A percentile compares a stretch with the other conserved stretches of the same genome.
Conservation (phyloP, 179 eudicot species). For the Spinacia oleracea region DNA sequence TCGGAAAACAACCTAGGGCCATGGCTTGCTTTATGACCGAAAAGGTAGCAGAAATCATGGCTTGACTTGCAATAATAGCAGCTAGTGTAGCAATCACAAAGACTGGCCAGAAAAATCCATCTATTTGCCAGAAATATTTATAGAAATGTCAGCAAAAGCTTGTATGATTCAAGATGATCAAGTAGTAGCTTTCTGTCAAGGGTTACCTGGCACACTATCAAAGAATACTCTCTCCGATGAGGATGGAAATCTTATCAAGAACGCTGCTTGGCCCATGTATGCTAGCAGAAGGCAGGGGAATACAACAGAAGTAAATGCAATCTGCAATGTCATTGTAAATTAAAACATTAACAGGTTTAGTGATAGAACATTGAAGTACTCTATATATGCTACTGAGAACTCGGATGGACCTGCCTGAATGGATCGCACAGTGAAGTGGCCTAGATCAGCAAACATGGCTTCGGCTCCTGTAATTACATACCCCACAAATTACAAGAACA, state of each 20-base stretch:
- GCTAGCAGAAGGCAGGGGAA: constrained; percentile 93
- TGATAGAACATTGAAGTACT: constrained; percentile 1
- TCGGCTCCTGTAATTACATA: constrained; percentile 70
- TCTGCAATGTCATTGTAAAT: constrained; percentile 41
- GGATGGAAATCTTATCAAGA: constrained; percentile 56
- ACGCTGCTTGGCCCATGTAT: constrained; percentile 93
- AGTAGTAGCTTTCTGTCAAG: background rate
- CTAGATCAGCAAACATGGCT: constrained; percentile 97
- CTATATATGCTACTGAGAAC: background rate
- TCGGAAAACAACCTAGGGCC: constrained; percentile 94
- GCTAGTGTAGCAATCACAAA: constrained; percentile 86
- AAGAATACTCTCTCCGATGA: constrained; percentile 60
- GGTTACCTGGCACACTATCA: constrained; percentile 76
- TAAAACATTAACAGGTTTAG: constrained; percentile 9
- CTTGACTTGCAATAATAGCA: constrained; percentile 91
- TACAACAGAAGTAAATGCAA: constrained; percentile 79
- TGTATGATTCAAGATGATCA: background rate
- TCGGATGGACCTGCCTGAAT: constrained; percentile 54
- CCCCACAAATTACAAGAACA: background rate
- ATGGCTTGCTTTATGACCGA: constrained; percentile 87
- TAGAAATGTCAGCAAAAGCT: constrained; percentile 19
- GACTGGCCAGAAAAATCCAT: constrained; percentile 79
- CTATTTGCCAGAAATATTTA: constrained; percentile 26
- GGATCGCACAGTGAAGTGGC: constrained; percentile 84
- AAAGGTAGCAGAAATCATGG: constrained; percentile 95